Evolutionary conservation across 129 eudicot genomes (phyloP).

Genomic region (Calendula officinalis): DNA sequence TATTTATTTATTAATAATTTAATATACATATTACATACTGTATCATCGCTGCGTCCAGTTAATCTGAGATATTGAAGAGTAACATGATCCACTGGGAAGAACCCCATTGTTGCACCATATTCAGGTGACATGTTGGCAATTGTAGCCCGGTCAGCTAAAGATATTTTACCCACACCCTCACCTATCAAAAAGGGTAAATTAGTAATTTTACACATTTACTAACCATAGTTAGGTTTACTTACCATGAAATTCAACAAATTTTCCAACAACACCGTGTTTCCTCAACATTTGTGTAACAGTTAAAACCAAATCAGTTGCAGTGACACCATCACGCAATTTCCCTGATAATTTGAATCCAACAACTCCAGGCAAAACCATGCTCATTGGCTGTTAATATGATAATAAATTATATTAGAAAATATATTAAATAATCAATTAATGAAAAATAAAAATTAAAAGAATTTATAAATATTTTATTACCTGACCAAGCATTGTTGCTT

Average conservation of each 20-base stretch:
- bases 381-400: slow-evolving; percentile 44
- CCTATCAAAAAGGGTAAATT: slow-evolving; percentile 42
- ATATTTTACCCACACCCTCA: slow-evolving; percentile 74
- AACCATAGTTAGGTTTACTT: slow-evolving; percentile 20
- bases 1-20: neutral
- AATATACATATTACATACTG: slow-evolving; percentile 44
- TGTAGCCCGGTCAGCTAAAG: slow-evolving; percentile 97
- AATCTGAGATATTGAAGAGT: slow-evolving; percentile 84
- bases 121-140: slow-evolving; percentile 99
- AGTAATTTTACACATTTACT: neutral
- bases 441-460: neutral
- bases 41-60: slow-evolving; percentile 94
- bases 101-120: slow-evolving; percentile 99
- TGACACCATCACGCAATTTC: slow-evolving; percentile 70
- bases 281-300: slow-evolving; percentile 96
- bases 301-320: slow-evolving; percentile 96
- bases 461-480: slow-evolving; percentile 31
- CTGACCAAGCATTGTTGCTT: slow-evolving; percentile 98
- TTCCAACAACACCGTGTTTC: slow-evolving; percentile 97
- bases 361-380: slow-evolving; percentile 71
- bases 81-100: slow-evolving; percentile 96
- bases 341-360: slow-evolving; percentile 61
- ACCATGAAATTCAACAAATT: slow-evolving; percentile 95
- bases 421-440: neutral
- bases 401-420: slow-evolving; percentile 3